Percentiles rank a stretch among this genome's conserved stretches.
Evolutionary conservation across 805 yeast genomes (phyloP).

Genomic region (Monosporozyma servazzii): DNA sequence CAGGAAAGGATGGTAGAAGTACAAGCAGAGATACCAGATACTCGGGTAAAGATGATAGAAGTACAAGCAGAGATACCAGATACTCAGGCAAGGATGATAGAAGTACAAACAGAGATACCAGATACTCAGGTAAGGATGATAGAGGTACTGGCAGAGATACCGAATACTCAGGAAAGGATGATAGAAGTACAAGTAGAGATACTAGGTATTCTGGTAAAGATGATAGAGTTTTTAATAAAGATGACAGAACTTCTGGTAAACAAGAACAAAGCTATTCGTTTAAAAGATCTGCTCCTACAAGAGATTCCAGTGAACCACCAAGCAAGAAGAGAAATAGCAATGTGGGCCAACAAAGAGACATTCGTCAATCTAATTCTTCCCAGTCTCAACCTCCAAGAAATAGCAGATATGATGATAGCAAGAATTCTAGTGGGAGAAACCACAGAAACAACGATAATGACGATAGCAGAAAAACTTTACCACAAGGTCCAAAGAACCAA

Average conservation of each 20-base stretch:
- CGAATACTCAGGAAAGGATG: background rate
- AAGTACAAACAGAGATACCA: background rate
- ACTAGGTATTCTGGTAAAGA: background rate
- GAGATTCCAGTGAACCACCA: background rate
- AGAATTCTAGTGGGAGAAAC: background rate
- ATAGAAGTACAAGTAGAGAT: background rate
- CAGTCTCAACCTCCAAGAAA: background rate
- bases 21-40: background rate
- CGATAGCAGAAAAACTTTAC: conserved; percentile 5
- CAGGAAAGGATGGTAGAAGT: background rate
- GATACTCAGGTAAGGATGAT: background rate
- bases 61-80: background rate
- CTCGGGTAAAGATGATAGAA: background rate
- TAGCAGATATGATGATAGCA: background rate
- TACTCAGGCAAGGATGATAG: background rate
- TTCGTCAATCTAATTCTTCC: background rate
- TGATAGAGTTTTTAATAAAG: background rate
- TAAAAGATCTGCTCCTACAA: background rate
- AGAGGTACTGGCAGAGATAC: background rate
- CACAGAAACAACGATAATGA: background rate
- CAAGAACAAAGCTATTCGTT: background rate
- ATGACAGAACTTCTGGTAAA: background rate
- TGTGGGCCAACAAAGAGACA: background rate
- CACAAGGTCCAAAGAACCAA: conserved; percentile 17
- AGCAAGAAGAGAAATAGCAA: background rate